Evolutionary conservation across 2,329 filamentous ascomycete genomes (phyloP), one percentile per base, ranked within the genome.

Genomic region (Cercospora sp.): DNA sequence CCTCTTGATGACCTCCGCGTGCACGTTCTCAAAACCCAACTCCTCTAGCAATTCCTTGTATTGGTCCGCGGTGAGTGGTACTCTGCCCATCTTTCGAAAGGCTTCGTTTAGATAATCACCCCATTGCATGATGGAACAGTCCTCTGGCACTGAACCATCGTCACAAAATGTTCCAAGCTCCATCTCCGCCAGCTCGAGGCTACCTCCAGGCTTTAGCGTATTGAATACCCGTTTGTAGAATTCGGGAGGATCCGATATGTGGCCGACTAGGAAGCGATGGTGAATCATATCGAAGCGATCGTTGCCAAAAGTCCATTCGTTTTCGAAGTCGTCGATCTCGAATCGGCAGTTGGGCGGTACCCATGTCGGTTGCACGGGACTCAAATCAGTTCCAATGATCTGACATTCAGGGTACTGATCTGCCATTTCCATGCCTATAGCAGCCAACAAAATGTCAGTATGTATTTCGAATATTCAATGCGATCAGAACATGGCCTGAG

Each of bases 181-280:
- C 68, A 82, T 77, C 70, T 85, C 82, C 12, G 81, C 79, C 26
- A 81, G 75, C 68, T 83, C 80, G 16, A 82, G 71, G 73, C 77
- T 82, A 55, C 81, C 81, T 5, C 81, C 81, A 0, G 81, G 81
- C 65, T 80, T 80, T 66, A 79, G 77, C 9, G 73, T 68, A 8
- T 66, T 65, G 61, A 71, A 77, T 4, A 76, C 77, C 67, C 80
- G 77, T 65, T 73, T 71, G 67, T 73, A 74, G n/a, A 77, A 66
- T 10, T 69, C 66, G 6, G 69, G 21, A 28, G 69, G 70, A 61
- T 74, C 70, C 13, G 65, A 68, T 24, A 78, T 70, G 21, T 71
- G 71, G 57, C 73, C 73, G 61, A 75, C 73, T 45, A 76, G 69
- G 68, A 74, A 81, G 53, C 81, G 77, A n/a, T 80, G 76, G 67